phyloP scores from a whole-genome alignment of 345 rosid genomes.

The Hevea brasiliensis region DNA sequence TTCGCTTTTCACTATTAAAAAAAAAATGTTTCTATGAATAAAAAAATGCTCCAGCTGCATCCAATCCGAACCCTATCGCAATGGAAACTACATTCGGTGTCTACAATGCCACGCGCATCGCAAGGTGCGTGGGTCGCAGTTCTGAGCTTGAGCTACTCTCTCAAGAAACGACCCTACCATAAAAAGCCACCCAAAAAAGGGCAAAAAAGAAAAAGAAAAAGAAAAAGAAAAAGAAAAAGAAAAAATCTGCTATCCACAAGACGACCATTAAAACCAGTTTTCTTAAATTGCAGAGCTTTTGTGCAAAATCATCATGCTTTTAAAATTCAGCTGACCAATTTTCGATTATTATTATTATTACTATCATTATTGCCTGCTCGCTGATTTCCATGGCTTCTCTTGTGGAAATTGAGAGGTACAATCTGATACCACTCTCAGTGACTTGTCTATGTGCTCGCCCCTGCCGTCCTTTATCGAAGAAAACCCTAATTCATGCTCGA shows the following conservation, averaged over 20 bases:
- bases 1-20: too few relatives aligned
- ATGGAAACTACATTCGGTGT: not conserved
- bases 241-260: too few relatives aligned
- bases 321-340: not conserved
- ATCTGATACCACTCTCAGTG: constrained; percentile 38
- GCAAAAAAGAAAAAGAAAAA: too few relatives aligned
- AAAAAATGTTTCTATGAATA: too few relatives aligned
- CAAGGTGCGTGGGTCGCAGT: not conserved
- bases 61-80: too few relatives aligned
- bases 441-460: constrained; percentile 45
- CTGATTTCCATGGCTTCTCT: constrained; percentile 41
- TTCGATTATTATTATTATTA: not conserved
- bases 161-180: too few relatives aligned
- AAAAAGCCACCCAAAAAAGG: not conserved
- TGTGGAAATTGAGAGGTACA: constrained; percentile 39
- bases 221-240: too few relatives aligned
- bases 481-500: constrained; percentile 35
- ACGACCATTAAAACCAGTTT: too few relatives aligned
- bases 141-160: not conserved
- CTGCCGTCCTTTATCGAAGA: constrained; percentile 37
- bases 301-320: not conserved
- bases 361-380: too few relatives aligned
- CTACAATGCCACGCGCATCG: not conserved
- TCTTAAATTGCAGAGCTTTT: not conserved
- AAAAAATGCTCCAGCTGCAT: too few relatives aligned